A percentile compares a stretch with the other conserved stretches of the same genome.
phyloP scores from a whole-genome alignment of 352 stramenopile genomes.

The Globisporangium canariense region DNA sequence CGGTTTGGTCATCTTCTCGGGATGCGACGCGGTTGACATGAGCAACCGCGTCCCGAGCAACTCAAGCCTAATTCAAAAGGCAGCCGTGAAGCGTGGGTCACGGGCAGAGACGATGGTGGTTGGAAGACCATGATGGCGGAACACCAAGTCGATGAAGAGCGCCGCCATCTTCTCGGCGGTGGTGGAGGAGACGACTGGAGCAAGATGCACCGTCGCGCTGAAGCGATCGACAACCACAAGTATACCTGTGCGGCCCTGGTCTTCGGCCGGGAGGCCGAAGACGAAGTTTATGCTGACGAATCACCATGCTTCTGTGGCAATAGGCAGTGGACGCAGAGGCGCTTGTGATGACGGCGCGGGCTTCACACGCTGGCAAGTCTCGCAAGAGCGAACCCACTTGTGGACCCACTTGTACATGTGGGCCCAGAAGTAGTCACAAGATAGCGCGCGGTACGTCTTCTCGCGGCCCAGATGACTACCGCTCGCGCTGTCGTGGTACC shows the following conservation, averaged over 20 bases:
- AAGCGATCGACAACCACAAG: constrained; percentile 28
- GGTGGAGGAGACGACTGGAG: constrained; percentile 4
- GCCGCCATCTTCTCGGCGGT: constrained; percentile 15
- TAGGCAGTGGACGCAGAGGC: constrained; percentile 6
- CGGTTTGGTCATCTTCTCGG: constrained; percentile 28
- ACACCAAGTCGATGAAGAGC: constrained; percentile 28
- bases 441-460: constrained; percentile 23
- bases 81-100: constrained; percentile 10
- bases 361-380: constrained; percentile 27
- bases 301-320: background rate
- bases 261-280: constrained; percentile 7
- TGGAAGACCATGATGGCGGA: constrained; percentile 21
- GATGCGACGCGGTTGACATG: constrained; percentile 25
- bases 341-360: constrained; percentile 3
- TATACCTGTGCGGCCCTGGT: constrained; percentile 13
- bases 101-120: constrained; percentile 17
- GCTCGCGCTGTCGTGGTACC: constrained; percentile 17
- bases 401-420: constrained; percentile 32
- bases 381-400: constrained; percentile 26
- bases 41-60: constrained; percentile 13
- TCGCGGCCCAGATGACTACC: constrained; percentile 23
- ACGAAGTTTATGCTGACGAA: constrained; percentile 12
- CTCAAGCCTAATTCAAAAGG: constrained; percentile 6
- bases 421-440: constrained; percentile 20
- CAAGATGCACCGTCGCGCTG: constrained; percentile 29